phyloP scores from a whole-genome alignment of 441 rosid genomes.

The Bruguiera hainesii region DNA sequence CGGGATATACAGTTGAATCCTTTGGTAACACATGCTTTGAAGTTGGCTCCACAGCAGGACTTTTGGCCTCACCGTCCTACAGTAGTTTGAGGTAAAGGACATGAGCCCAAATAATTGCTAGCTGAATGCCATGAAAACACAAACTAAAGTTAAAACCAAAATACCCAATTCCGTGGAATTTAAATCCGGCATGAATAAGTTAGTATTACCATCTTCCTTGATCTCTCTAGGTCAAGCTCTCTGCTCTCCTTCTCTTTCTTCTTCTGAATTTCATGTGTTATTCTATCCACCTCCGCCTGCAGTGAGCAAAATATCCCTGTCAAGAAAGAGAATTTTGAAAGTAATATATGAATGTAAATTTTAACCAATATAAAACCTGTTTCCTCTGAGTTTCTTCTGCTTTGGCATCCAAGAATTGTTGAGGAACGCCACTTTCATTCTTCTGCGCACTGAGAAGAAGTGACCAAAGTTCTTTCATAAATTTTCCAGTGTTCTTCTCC shows the following conservation, averaged over 20 bases:
- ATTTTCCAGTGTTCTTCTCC: constrained; percentile 95
- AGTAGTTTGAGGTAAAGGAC: constrained; percentile 99
- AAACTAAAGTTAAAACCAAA: constrained; percentile 65
- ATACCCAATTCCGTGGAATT: constrained; percentile 35
- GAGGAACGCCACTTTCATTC: constrained; percentile 91
- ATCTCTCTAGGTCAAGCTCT: constrained; percentile 48
- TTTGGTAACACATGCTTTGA: constrained; percentile 35
- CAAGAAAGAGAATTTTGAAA: constrained; percentile 4
- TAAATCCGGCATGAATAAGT: constrained; percentile 68
- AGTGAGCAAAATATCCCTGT: constrained; percentile 18
- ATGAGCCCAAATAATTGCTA: constrained; percentile 99
- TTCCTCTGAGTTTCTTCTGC: constrained; percentile 75
- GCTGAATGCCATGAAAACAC: constrained; percentile 93
- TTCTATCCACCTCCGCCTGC: constrained; percentile 66
- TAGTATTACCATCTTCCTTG: constrained; percentile 75
- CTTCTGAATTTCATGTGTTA: constrained; percentile 59
- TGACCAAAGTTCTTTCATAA: constrained; percentile 97
- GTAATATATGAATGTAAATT: not conserved
- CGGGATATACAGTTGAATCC: constrained; percentile 35
- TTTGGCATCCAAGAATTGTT: constrained; percentile 84
- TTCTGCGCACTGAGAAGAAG: constrained; percentile 91
- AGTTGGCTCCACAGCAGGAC: constrained; percentile 38
- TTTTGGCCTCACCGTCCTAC: constrained; percentile 76
- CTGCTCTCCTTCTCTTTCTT: constrained; percentile 63
- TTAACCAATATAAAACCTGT: constrained; percentile 41